These are phyloP conservation scores for Aspergillus calidoustus DNA, from an alignment of 2,329 filamentous ascomycete genomes.

Conservation along the genomic window DNA sequence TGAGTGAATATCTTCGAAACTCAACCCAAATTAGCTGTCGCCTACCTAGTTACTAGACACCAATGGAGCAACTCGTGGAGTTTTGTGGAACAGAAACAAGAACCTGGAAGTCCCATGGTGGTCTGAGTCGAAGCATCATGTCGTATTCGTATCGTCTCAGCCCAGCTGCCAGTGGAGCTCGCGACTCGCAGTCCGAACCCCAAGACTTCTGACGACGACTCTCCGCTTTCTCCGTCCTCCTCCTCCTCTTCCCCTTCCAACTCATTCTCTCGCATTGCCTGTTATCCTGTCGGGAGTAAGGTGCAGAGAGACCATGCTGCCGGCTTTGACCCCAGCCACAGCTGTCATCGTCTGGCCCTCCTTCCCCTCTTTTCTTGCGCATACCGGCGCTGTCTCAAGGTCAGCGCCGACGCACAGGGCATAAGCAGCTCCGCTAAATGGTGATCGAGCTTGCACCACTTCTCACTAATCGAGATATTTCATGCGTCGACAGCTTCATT, in stretches of 20 bases:
- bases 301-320: slow-evolving; percentile 15
- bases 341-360: slow-evolving; percentile 3
- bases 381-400: not conserved
- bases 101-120: too few species aligned
- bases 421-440: slow-evolving; percentile 3
- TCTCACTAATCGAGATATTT: not conserved
- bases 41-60: too few species aligned
- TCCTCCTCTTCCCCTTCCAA: not conserved
- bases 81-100: not conserved
- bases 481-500: not conserved
- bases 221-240: slow-evolving; percentile 3
- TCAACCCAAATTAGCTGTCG: too few species aligned
- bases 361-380: slow-evolving; percentile 11
- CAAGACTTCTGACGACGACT: not conserved
- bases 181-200: not conserved
- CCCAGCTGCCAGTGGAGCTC: not conserved
- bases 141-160: slow-evolving; percentile 10
- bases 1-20: too few species aligned
- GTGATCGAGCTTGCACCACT: not conserved
- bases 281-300: not conserved
- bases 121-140: not conserved
- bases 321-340: slow-evolving; percentile 14
- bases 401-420: slow-evolving; percentile 4
- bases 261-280: not conserved
- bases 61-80: not conserved